These are phyloP conservation scores for Periconia macrospinosa DNA, from an alignment of 2,329 filamentous ascomycete genomes.

Conservation along the genomic window DNA sequence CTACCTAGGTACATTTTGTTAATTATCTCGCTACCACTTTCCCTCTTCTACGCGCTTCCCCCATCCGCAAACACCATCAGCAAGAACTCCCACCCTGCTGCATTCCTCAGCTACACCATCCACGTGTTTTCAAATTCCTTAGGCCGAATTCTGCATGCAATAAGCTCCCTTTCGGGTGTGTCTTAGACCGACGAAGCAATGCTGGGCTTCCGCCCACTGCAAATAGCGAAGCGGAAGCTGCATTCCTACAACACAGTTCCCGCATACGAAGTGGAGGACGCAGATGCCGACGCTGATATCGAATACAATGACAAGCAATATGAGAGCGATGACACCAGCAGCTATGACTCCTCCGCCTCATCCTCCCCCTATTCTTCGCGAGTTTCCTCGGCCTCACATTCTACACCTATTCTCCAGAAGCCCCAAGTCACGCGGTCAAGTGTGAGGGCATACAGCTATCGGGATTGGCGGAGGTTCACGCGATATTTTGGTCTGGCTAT, in stretches of 20 bases:
- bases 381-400: constrained; percentile 38
- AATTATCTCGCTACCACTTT: neutral
- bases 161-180: neutral
- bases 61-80: neutral
- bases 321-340: constrained; percentile 32
- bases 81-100: neutral
- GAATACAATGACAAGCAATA: constrained; percentile 45
- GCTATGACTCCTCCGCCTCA: constrained; percentile 43
- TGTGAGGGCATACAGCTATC: constrained; percentile 54
- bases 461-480: constrained; percentile 72
- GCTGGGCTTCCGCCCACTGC: constrained; percentile 41
- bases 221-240: constrained; percentile 41
- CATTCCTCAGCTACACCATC: neutral
- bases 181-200: constrained; percentile 14
- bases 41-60: neutral
- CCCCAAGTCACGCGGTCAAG: constrained; percentile 27
- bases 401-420: constrained; percentile 28
- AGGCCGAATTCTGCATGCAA: constrained; percentile 8
- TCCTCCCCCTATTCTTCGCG: constrained; percentile 58
- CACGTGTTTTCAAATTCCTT: neutral
- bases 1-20: no score
- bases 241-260: constrained; percentile 35
- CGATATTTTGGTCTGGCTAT: constrained; percentile 77
- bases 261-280: constrained; percentile 30
- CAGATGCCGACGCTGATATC: constrained; percentile 28